Base-by-base conservation (phyloP, 1,284 basidiomycete species). In the Ustilago xerochloae region DNA sequence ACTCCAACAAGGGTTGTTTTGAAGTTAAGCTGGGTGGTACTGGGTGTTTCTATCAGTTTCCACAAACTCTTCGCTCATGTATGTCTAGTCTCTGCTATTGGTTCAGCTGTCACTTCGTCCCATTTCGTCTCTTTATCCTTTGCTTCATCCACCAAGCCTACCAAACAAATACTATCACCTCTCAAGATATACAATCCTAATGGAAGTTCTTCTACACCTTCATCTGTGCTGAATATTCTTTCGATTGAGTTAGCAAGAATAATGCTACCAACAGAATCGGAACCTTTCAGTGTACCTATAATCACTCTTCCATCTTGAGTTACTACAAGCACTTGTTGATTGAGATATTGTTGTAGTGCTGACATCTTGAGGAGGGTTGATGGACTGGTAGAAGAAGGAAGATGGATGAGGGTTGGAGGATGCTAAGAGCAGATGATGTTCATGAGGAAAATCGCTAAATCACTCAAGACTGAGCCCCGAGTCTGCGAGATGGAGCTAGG, bases 101-200 rank as follows among this genome's bases (percentile, higher is more conserved):
- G 95, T 74, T 97, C 94, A 24, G 95, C 96, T 55, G 89, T 90
- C 72, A 97, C 90, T 28, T 90, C 88, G 0, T 89, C 87, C 48
- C 93, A 89, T 85, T 97, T 93, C 41, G 92, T 89, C 0, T 90
- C 87, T 50, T 89, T 87, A 85, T 99, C 96, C 67, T 91, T 87
- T 29, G 90, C 91, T 68, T 91, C 89, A 85, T 99, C 96, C 32
- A 98, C 83, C 85, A 97, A 93, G 47, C 93, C 96, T 38, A 99
- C 92, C 70, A 97, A 87, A 38, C 91, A 91, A 45, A 97, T 94
- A 88, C 96, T 95, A 83, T 99, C 96, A 2, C 96, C 96, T 82
- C 97, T 93, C 80, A 99, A 92, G 75, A 99, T 90, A 85, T 99
- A 99, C 48, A 99, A 87, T 1, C 96, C 96, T n/a, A 99, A 87